These are phyloP conservation scores for Pyrenophora graminea DNA, from an alignment of 2,329 filamentous ascomycete genomes.

Conservation along the genomic window DNA sequence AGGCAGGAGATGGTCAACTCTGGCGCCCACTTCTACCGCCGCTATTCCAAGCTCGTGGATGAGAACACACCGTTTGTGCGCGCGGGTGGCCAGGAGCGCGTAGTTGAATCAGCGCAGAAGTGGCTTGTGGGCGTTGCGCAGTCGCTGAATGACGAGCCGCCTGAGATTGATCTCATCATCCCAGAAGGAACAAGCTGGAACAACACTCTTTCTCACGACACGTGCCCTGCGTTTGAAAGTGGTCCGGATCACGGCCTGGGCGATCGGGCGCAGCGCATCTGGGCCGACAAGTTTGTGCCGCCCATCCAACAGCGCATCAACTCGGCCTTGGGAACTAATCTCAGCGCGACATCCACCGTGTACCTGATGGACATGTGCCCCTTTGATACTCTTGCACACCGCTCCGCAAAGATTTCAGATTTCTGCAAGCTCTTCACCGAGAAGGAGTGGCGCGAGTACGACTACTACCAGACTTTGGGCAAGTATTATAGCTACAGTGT, in stretches of 20 bases:
- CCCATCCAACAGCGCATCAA: slow-evolving; percentile 73
- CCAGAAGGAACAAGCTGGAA: slow-evolving; percentile 70
- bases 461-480: slow-evolving; percentile 77
- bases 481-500: slow-evolving; percentile 84
- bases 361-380: slow-evolving; percentile 88
- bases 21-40: slow-evolving; percentile 73
- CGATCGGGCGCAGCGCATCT: slow-evolving; percentile 58
- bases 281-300: slow-evolving; percentile 66
- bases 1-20: slow-evolving; percentile 73
- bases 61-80: slow-evolving; percentile 70
- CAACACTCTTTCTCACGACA: slow-evolving; percentile 78
- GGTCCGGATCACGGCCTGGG: slow-evolving; percentile 58
- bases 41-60: slow-evolving; percentile 68
- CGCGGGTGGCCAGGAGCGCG: slow-evolving; percentile 70
- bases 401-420: slow-evolving; percentile 60
- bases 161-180: slow-evolving; percentile 62
- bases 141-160: slow-evolving; percentile 51
- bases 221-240: slow-evolving; percentile 72
- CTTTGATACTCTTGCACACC: slow-evolving; percentile 72
- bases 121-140: slow-evolving; percentile 76
- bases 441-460: slow-evolving; percentile 76
- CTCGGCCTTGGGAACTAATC: slow-evolving; percentile 67
- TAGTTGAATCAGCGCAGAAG: slow-evolving; percentile 73
- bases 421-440: slow-evolving; percentile 78
- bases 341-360: slow-evolving; percentile 66